phyloP scores from a whole-genome alignment of 148 eudicot genomes.

The Mesembryanthemum crystallinum region DNA sequence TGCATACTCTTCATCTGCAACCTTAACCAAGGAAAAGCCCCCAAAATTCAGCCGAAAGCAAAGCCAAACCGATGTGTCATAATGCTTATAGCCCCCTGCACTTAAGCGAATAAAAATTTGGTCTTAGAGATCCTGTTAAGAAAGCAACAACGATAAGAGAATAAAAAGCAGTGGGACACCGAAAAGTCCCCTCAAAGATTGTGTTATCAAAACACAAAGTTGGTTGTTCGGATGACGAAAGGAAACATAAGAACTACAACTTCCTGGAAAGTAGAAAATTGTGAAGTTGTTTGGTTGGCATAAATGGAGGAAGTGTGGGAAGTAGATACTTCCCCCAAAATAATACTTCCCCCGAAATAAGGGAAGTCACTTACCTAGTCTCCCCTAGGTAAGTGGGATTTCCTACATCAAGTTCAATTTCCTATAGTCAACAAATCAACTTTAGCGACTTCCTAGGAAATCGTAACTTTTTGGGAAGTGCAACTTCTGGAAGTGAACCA shows the following conservation, averaged over 20 bases:
- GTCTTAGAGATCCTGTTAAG: neutral
- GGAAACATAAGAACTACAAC: neutral
- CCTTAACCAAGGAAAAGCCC: constrained; percentile 1
- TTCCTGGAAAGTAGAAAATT: too few relatives aligned
- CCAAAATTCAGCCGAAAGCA: constrained; percentile 2
- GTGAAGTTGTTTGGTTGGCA: too few relatives aligned
- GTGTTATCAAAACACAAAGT: neutral
- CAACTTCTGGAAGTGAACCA: neutral
- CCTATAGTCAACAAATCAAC: too few relatives aligned
- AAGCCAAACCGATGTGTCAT: constrained; percentile 4
- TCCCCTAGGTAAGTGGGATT: too few relatives aligned
- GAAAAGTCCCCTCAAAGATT: neutral
- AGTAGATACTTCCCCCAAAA: too few relatives aligned
- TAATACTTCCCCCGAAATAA: too few relatives aligned
- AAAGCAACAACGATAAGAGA: neutral
- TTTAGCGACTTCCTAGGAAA: too few relatives aligned
- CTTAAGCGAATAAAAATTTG: neutral
- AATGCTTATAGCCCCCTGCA: constrained; percentile 1
- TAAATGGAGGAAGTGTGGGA: too few relatives aligned
- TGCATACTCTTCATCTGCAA: constrained; percentile 4
- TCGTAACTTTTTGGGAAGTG: too few relatives aligned
- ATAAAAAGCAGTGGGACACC: neutral
- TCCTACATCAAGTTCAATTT: too few relatives aligned
- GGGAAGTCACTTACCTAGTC: too few relatives aligned
- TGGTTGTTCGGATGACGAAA: neutral